Base-by-base conservation (phyloP, 768 basidiomycete species). In the Mycena sanguinolenta region DNA sequence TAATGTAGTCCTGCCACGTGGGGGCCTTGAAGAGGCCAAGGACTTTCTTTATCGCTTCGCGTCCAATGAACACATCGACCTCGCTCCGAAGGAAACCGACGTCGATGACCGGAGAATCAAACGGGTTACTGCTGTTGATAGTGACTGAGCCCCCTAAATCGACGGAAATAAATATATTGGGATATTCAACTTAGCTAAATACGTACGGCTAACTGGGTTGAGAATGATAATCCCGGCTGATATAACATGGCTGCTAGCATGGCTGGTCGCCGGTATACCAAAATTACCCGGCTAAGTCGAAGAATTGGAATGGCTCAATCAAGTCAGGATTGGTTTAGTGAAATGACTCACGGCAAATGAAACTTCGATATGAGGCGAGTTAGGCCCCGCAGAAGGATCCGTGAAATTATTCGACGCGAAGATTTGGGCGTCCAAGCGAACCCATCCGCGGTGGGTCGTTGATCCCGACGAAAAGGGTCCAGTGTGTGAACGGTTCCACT, bases 61-160 rank as follows among this genome's bases (percentile, higher is more conserved):
- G 73, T 74, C 79, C 73, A 9, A 73, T 68, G 63, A 68, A 68
- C 1, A 69, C 3, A 34, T 69, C 67, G 25, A 79, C 39, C 25
- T 75, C 65, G 2, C 57, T 65, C 3, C 75, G 8, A 12, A 63
- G 46, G 46, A 72, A 55, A 8, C 67, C 73, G 7, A 76, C 77
- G 58, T 80, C 69, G 53, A 82, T 78, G 55, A 80, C 58, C 1
- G 80, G 78, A 4, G 70, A 44, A 14, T 66, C 71, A 17, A 77
- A 73, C 4, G 79, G 79, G 46, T 81, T 68, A 53, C 63, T 69
- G 32, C 75, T 74, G 42, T 76, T 77, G 23, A 81, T 61, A 13
- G 72, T 75, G 28, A 79, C 63, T 9, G 74, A 73, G 17, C 79
- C 79, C 52, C 74, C 78, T 76, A 55, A 27, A 12, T 10, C 42